phyloP scores from a whole-genome alignment of 306 rosid genomes.

The Pterocarpus santalinus region DNA sequence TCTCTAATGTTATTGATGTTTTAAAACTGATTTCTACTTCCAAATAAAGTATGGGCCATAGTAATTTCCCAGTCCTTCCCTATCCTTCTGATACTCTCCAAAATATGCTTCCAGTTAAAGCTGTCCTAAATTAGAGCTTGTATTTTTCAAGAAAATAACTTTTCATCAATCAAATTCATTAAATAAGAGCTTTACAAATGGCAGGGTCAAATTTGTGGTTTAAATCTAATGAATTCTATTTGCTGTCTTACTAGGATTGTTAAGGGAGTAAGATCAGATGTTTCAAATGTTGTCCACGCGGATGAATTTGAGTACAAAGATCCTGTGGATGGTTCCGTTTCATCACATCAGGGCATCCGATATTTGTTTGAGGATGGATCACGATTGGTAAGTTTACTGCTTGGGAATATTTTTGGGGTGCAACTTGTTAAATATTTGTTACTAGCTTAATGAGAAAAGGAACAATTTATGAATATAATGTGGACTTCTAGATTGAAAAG shows the following conservation, averaged over 20 bases:
- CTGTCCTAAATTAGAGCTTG: constrained; percentile 19
- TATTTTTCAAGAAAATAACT: background rate
- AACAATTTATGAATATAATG: background rate
- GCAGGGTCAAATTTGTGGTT: constrained; percentile 2
- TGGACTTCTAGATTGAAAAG: constrained; percentile 25
- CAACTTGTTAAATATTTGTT: background rate
- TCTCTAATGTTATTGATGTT: constrained; percentile 11
- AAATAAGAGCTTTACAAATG: constrained; percentile 20
- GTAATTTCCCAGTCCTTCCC: background rate
- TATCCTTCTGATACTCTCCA: constrained; percentile 21
- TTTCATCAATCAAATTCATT: background rate
- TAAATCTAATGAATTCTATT: constrained; percentile 36
- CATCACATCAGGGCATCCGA: constrained; percentile 97
- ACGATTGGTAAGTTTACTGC: constrained; percentile 79
- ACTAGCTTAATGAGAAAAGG: constrained; percentile 23
- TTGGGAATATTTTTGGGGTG: background rate
- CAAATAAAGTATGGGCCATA: background rate
- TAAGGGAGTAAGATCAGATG: constrained; percentile 75
- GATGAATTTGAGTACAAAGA: constrained; percentile 98
- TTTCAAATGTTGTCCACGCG: constrained; percentile 72
- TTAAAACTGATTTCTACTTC: constrained; percentile 22
- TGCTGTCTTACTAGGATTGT: constrained; percentile 62
- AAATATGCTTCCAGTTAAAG: background rate
- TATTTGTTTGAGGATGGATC: constrained; percentile 98
- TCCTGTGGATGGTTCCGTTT: constrained; percentile 91